Base-by-base conservation (phyloP, 2,329 filamentous ascomycete species). In the Fusarium euwallaceae region DNA sequence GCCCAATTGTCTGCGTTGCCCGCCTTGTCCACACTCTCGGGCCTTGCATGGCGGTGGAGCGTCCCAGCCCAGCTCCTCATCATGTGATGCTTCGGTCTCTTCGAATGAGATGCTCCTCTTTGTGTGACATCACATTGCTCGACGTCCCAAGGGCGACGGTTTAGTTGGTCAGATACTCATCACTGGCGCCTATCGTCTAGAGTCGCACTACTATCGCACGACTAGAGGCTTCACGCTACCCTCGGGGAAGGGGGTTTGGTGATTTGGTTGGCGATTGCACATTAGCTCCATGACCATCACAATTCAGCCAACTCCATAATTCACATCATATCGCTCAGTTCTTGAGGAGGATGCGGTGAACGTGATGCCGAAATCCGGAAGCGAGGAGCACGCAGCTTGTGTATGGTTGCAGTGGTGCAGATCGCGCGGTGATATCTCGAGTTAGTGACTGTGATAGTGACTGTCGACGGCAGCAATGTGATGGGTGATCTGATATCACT, bases 171-270 rank as follows among this genome's bases (percentile, higher is more conserved):
- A 69, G 71, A 45, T 34, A 58, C 48, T 51, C 27, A 24, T 66
- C 70, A 76, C 70, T 45, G 34, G 73, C 73, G 73, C 61, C 69
- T 73, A 61, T 65, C 59, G 66, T 67, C 48, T 51, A 66, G 56
- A 63, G 71, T 71, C 64, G 71, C 71, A 71, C 71, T 74, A 74
- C 41, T 68, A 74, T 74, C 59, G 72, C 69, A 73, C 56, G 72
- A 75, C 72, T 64, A 45, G 63, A 63, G 55, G 55, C 59, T 75
- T 62, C 64, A 74, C 74, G 43, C 53, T 61, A 75, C 69, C 61
- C 41, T 70, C 27, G 27, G 20, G 51, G 48, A 20, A 56, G 41
- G 60, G 60, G 59, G 62, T 45, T 73, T 22, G n/a, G 62, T 64
- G 69, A 70, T 74, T 41, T 75, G 72, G 72, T 74, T 74, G 72